These are phyloP conservation scores for Agrocybe pediades DNA, from an alignment of 768 basidiomycete species.

Conservation along the genomic window DNA sequence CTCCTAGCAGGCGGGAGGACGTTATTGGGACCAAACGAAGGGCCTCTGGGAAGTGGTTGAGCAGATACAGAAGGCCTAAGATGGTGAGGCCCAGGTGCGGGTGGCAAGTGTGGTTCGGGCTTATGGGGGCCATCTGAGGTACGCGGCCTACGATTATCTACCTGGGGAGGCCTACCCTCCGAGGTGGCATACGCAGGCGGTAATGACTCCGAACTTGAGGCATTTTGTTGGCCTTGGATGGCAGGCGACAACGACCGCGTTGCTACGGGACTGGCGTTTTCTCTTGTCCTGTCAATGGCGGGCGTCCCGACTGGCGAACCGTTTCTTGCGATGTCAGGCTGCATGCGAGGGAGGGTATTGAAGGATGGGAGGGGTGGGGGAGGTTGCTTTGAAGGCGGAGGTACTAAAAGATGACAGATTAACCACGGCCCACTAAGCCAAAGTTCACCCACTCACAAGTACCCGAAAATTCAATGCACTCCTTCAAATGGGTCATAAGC, in stretches of 20 bases:
- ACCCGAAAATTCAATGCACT: constrained; percentile 82
- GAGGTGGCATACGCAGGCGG: constrained; percentile 19
- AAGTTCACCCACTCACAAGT: constrained; percentile 53
- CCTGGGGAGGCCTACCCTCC: constrained; percentile 16
- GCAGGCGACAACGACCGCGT: constrained; percentile 17
- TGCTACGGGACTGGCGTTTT: constrained; percentile 11
- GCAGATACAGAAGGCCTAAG: constrained; percentile 28
- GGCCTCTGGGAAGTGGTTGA: constrained; percentile 31
- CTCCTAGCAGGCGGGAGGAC: constrained; percentile 39
- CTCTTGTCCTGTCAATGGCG: constrained; percentile 6
- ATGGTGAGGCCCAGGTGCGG: constrained; percentile 13
- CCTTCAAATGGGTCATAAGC: constrained; percentile 70
- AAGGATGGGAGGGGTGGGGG: constrained; percentile 67
- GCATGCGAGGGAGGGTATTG: constrained; percentile 30
- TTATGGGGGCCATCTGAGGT: constrained; percentile 9
- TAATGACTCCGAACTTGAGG: constrained; percentile 12
- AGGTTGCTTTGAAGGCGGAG: constrained; percentile 60
- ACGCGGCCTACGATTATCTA: not conserved
- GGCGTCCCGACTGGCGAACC: constrained; percentile 8
- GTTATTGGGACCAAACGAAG: constrained; percentile 34
- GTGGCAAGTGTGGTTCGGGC: constrained; percentile 8
- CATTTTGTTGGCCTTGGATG: constrained; percentile 3
- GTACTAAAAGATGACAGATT: constrained; percentile 37
- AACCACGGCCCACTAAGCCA: not conserved
- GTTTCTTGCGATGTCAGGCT: constrained; percentile 7